Base-by-base conservation (phyloP, 805 yeast species). In the Spathaspora boniae region DNA sequence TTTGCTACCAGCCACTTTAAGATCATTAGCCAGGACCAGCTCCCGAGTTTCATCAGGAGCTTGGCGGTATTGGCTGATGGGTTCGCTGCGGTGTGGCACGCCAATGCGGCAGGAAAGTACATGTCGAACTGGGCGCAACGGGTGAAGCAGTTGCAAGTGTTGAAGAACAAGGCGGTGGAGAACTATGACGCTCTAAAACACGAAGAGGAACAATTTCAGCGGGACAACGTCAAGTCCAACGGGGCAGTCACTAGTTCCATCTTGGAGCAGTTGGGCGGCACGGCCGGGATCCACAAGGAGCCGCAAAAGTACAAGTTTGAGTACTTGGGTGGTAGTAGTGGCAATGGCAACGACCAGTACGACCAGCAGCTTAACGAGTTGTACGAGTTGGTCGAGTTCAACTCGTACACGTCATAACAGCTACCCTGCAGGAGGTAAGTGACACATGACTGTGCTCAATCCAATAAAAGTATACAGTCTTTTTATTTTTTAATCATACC, bases 1-100 rank as follows among this genome's bases (percentile, higher is more conserved):
- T 78, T 85, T 49, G 80, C 94, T 0, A 78, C 89, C 0, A 74
- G 84, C 29, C 89, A 83, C 48, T 74, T 81, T 57, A 86, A 86
- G 58, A 64, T 87, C 16, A 65, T 87, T 6, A 71, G 80, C 12
- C 79, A 69, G 36, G 69, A 67, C 29, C 73, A 77, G 21, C 58
- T 88, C 31, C 72, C 94, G 0, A 58, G 63, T 4, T 80, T 80
- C 52, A 73, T 86, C 7, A 68, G 95, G 31, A 82, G 81, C 42
- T 58, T 82, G 41, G 77, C 85, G 2, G 51, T 82, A 15, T 68
- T 78, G 36, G 82, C 88, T 3, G 74, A 76, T 44, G 81, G 78
- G 41, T 83, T 86, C 56, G 87, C 95, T 1, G 70, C 72, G 17
- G 80, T 81, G 12, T 86, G 93, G 87, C 82, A 82, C 46, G 60